A percentile compares a stretch with the other conserved stretches of the same genome.
Evolutionary conservation across 257 asterid genomes (phyloP).

Genomic region (Nicotiana tomentosiformis): DNA sequence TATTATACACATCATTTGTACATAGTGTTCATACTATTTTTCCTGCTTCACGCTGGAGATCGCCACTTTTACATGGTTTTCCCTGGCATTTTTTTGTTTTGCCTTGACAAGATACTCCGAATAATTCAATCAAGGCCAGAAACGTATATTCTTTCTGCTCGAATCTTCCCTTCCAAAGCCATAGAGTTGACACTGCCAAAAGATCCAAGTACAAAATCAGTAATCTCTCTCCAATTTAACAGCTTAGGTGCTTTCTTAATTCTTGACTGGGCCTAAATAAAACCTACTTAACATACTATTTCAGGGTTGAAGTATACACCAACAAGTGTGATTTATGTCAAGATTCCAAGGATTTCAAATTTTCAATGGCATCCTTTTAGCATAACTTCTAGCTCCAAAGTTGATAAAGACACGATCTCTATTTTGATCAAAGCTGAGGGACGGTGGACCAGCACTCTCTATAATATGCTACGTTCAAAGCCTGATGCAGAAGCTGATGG

Average conservation of each 20-base stretch:
- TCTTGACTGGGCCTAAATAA: neutral
- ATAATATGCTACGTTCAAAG: conserved; percentile 25
- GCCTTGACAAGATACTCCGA: conserved; percentile 58
- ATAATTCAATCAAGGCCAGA: conserved; percentile 62
- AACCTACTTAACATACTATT: neutral
- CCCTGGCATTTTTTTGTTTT: conserved; percentile 69
- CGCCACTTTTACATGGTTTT: conserved; percentile 78
- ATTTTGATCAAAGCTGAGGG: conserved; percentile 57
- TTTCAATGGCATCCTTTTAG: conserved; percentile 83
- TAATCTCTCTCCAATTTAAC: neutral
- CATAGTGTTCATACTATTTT: conserved; percentile 48
- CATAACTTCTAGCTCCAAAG: conserved; percentile 60
- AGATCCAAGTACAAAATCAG: conserved; percentile 52
- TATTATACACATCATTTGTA: conserved; percentile 79
- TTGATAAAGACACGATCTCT: conserved; percentile 49
- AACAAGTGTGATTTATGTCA: conserved; percentile 58
- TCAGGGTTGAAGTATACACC: conserved; percentile 61
- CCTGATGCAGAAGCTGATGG: conserved; percentile 55
- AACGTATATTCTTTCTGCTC: conserved; percentile 64
- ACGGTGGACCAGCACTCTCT: conserved; percentile 66
- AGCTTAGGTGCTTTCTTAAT: neutral
- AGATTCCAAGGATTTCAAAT: conserved; percentile 67
- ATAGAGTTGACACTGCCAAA: conserved; percentile 66
- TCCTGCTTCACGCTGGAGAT: conserved; percentile 88
- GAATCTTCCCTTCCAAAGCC: conserved; percentile 66